A percentile compares a stretch with the other conserved stretches of the same genome.
These are phyloP conservation scores for Trichomonas gallinae DNA, from an alignment of 208 protist species.

Conservation along the genomic window DNA sequence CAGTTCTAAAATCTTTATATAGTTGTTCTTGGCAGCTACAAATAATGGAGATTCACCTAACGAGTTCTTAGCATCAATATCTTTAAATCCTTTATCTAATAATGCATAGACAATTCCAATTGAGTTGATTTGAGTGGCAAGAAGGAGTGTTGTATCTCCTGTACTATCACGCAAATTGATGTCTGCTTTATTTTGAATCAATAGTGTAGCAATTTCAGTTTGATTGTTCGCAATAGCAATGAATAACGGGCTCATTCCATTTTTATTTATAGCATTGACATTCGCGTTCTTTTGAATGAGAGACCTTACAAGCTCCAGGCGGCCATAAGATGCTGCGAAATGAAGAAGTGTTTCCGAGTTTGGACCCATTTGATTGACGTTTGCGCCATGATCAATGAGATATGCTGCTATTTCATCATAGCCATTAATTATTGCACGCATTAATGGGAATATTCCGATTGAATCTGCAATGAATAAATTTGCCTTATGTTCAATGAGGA, in stretches of 20 bases:
- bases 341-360: neutral
- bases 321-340: neutral
- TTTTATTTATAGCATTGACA: neutral
- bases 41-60: neutral
- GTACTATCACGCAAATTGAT: neutral
- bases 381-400: neutral
- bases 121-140: neutral
- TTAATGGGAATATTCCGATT: neutral
- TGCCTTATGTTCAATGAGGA: neutral
- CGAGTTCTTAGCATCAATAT: neutral
- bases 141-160: neutral
- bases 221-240: neutral
- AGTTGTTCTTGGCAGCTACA: neutral
- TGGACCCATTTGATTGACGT: neutral
- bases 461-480: neutral
- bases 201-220: neutral
- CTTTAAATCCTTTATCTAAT: neutral
- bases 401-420: neutral
- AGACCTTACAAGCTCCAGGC: neutral
- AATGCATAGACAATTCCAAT: neutral
- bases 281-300: neutral
- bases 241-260: neutral
- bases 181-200: neutral
- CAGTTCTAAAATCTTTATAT: neutral
- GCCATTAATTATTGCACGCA: neutral